Base-by-base conservation (phyloP, 495 filamentous ascomycete genomes). In the Penicillium roqueforti region DNA sequence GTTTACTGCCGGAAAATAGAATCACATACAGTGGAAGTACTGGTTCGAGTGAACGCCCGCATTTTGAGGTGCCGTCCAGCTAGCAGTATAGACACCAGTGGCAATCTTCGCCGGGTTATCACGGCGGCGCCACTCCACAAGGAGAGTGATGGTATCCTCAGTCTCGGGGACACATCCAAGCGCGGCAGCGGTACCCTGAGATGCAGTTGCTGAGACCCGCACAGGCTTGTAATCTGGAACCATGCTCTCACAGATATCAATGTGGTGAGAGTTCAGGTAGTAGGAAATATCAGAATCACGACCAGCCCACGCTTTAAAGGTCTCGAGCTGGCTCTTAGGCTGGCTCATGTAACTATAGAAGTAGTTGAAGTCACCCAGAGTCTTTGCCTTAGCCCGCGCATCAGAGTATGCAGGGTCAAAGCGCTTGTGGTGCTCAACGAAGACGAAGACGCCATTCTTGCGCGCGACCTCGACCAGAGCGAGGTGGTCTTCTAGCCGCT, bases 321-420 rank as follows among this genome's bases (percentile, higher is more conserved):
- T 96, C 74, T 95, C 89, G 6, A 97, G 79, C 72, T 96, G 92
- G 18, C 71, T 85, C 67, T 97, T 96, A 20, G 92, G 92, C 77
- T 97, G 92, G 46, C 83, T 87, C 92, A 97, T 96, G 76, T 96
- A 97, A 57, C 82, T 87, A 76, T 96, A 96, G 72, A 96, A 97
- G 78, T 96, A 96, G 73, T 95, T 96, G 81, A 96, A 96, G 68
- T 96, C 88, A 45, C 92, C 92, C 6, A 97, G 72, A 23, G 69
- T 79, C 61, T 78, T 71, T 0, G 92, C 89, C 55, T 86, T 84
- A 63, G 83, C 84, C 40, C 72, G 70, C 1, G 92, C 92, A 65
- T 97, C 92, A 5, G 87, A 80, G 76, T 97, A 97, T 0, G 88
- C 90, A 1, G 91, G 91, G 67, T 96, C 92, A 70, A 84, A 97